Evolutionary conservation across 345 rosid species (phyloP), one percentile per base, ranked within the genome.

Genomic region (Melastoma malabathricum): DNA sequence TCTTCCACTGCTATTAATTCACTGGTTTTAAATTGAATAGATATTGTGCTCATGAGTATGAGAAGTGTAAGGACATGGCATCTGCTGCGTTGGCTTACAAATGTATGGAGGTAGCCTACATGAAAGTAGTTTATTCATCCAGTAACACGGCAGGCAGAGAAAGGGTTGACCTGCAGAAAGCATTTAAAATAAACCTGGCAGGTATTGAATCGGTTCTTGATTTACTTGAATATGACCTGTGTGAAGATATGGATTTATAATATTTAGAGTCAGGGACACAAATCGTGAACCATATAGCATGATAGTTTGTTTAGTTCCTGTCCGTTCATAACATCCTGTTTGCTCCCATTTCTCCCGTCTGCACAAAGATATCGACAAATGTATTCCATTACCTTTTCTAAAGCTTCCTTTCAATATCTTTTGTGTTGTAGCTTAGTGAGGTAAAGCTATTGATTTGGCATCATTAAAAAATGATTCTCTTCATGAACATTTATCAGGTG

Each of bases 1-100:
- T 34, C 41, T 34, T 34, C 12, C 2, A 12, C 12, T 34, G 41
- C 41, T 34, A 34, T 34, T 34, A 34, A 34, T 34, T 34, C 12
- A 9, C 41, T 34, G 41, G 41, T 34, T 12, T 34, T 34, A 34
- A 34, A 34, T 34, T 34, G 41, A 34, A 34, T 34, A 93, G 99
- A 72, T 93, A 77, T 69, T 88, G 95, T 64, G 97, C 97, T 70
- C 84, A 72, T 59, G 99, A 88, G 56, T 93, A 79, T 29, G 99
- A 88, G 82, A 93, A 81, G 66, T 62, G 64, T 47, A 83, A 76
- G 75, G 90, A 93, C 55, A 76, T 79, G 92, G 99, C 86, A 51
- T 78, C 89, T 55, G 94, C 99, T 69, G 81, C 99, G 41, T 79
- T 93, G 71, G 95, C 97, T 57, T 93, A 93, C 83, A 93, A 93